Percentiles rank a stretch among this genome's conserved stretches.
phyloP scores from a whole-genome alignment of 2,329 filamentous ascomycete genomes.

The Fusarium sororula region DNA sequence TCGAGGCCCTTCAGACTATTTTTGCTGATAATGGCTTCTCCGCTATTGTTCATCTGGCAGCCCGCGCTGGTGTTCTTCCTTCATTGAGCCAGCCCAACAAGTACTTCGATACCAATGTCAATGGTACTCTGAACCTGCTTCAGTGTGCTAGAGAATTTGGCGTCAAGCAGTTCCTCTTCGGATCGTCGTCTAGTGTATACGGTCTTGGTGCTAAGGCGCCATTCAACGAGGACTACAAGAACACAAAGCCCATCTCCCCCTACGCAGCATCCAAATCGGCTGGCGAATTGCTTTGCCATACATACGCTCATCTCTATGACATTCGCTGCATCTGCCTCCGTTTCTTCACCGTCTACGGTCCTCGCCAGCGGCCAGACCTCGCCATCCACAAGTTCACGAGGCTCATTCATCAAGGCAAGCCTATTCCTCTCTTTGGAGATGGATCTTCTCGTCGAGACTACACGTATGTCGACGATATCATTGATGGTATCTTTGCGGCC shows the following conservation, averaged over 20 bases:
- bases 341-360: conserved; percentile 14
- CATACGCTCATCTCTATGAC: conserved; percentile 1
- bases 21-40: not conserved
- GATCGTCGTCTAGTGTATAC: conserved; percentile 10
- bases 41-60: conserved; percentile 1
- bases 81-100: not conserved
- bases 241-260: not conserved
- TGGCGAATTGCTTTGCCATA: not conserved
- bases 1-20: not conserved
- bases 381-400: conserved; percentile 13
- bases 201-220: conserved; percentile 3
- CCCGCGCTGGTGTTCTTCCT: conserved; percentile 9
- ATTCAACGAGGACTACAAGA: conserved; percentile 1
- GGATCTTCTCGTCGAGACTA: not conserved
- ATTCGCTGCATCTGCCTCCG: conserved; percentile 15
- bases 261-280: conserved; percentile 9
- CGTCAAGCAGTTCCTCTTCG: conserved; percentile 6
- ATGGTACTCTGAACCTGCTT: conserved; percentile 5
- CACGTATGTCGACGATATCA: conserved; percentile 7
- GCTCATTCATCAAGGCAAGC: conserved; percentile 12
- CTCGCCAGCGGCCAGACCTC: conserved; percentile 7
- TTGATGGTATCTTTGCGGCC: not conserved
- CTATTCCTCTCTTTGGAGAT: conserved; percentile 4
- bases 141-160: conserved; percentile 7
- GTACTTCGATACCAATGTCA: conserved; percentile 13